phyloP scores from a whole-genome alignment of 148 eudicot genomes.

The Nyssa sinensis region DNA sequence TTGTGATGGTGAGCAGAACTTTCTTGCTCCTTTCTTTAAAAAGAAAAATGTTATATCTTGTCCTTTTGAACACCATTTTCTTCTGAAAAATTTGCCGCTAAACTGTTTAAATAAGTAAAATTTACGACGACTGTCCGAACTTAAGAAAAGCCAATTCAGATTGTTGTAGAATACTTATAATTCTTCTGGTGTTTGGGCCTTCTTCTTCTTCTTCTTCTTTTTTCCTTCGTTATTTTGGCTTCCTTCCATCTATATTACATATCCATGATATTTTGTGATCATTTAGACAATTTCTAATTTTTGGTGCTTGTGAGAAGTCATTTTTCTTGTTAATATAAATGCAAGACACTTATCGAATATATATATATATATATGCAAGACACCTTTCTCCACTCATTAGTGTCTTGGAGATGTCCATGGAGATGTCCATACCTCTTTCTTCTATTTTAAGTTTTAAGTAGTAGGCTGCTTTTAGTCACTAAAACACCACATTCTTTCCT shows the following conservation, averaged over 20 bases:
- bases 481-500: background rate
- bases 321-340: too few species aligned
- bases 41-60: too few species aligned
- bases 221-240: background rate
- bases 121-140: background rate
- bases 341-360: too few species aligned
- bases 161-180: too few species aligned
- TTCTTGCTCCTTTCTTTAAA: background rate
- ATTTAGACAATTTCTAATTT: background rate
- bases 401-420: background rate
- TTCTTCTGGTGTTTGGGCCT: too few species aligned
- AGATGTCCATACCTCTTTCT: too few species aligned
- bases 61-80: background rate
- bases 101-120: background rate
- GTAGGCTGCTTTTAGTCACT: background rate
- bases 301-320: background rate
- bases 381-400: too few species aligned
- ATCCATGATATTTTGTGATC: background rate
- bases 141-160: background rate
- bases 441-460: background rate
- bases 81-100: too few species aligned
- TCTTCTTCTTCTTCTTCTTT: too few species aligned
- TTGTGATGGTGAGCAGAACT: slow-evolving; percentile 67
- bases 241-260: background rate
- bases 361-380: too few species aligned